These are phyloP conservation scores for Buddleja alternifolia DNA, from an alignment of 257 asterid genomes.

Conservation along the genomic window DNA sequence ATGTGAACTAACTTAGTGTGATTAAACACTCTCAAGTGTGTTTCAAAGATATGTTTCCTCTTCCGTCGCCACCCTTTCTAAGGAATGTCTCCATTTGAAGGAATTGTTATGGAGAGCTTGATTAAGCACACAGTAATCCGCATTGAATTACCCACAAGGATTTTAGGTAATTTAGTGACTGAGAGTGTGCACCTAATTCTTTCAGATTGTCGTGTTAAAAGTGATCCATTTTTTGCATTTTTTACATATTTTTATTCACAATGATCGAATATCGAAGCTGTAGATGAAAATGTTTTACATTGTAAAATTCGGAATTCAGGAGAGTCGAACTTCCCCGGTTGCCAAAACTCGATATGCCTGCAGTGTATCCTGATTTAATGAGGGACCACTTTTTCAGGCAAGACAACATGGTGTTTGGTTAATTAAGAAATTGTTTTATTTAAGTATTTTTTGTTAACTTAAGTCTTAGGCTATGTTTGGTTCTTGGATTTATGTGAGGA, in stretches of 20 bases:
- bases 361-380: not conserved
- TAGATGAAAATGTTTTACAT: constrained; percentile 6
- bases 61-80: not conserved
- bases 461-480: no score
- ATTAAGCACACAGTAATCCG: constrained; percentile 5
- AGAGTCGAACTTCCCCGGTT: not conserved
- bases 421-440: not conserved
- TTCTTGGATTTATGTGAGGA: no score
- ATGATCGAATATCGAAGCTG: constrained; percentile 4
- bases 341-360: constrained; percentile 6
- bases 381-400: not conserved
- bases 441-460: no score
- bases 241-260: not conserved
- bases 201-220: constrained; percentile 15
- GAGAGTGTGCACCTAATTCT: not conserved
- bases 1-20: constrained; percentile 8
- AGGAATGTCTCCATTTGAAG: not conserved
- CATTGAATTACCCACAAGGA: not conserved
- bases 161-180: constrained; percentile 10
- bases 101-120: not conserved
- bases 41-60: not conserved
- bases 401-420: not conserved
- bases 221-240: not conserved
- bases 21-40: not conserved
- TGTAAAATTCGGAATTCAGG: not conserved